Evolutionary conservation across 1,284 basidiomycete species (phyloP), one percentile per base, ranked within the genome.

Genomic region (Apiotrichum mycotoxinovorans): DNA sequence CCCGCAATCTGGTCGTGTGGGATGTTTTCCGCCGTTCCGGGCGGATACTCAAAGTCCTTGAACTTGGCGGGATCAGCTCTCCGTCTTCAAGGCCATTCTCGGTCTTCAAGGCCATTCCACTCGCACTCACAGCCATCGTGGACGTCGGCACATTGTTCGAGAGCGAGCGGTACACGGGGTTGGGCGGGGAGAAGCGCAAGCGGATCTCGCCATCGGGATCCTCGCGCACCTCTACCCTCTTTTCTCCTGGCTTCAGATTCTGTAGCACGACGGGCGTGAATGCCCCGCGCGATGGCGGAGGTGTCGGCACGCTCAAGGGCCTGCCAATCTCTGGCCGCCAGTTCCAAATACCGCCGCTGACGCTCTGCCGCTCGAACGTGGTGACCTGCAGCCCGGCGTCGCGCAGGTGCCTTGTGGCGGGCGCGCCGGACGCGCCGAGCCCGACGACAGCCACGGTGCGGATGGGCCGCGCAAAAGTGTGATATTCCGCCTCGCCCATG

Each of bases 281-380:
- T 37, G 80, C 80, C 0, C 73, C 80, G 2, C 69, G 58, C 0
- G 74, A 70, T 12, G 79, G 73, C 42, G 77, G 72, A 1, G 71
- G 70, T 44, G 79, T 79, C 0, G 80, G 80, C 18, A 81, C 71
- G 7, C 79, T 73, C 4, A 77, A 69, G 18, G 79, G 71, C 8
- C 74, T 48, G 1, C 79, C 70, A 5, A 62, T 65, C 47, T 79
- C 74, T 5, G 80, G 77, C 5, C 73, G 74, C 65, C 63, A 82
- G 58, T 79, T 79, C 81, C 81, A 82, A 44, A 80, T 79, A 7
- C 81, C 81, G 4, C 80, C 80, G 0, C 79, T 75, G 0, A 67
- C 52, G 22, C 66, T 52, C 56, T 83, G 80, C 23, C 80, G 74
- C 60, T 82, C 80, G 53, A 79, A 82, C 7, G 81, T 56, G 20